Conservation (phyloP, 768 basidiomycete species). For the Mycena filopes region DNA sequence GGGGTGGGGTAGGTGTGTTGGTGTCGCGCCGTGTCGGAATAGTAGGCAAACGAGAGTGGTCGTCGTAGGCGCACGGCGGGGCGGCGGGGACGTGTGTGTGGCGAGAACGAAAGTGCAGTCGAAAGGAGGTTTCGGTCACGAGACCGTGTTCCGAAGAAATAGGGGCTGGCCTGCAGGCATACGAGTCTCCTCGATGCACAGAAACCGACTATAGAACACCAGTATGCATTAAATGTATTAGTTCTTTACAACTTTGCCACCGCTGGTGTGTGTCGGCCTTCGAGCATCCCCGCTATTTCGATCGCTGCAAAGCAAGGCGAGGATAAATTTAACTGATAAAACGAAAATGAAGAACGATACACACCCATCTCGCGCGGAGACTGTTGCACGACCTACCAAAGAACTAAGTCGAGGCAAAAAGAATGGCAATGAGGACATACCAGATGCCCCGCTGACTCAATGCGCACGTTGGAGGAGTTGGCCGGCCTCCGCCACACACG, state of each 20-base stretch:
- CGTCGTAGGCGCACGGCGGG: constrained; percentile 12
- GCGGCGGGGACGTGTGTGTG: not conserved
- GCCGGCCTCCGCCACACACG: constrained; percentile 56
- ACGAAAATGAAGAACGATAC: not conserved
- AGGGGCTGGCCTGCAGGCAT: too few relatives aligned
- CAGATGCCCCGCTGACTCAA: constrained; percentile 56
- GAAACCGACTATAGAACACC: too few relatives aligned
- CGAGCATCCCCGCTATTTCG: constrained; percentile 14
- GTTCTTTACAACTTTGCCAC: constrained; percentile 5
- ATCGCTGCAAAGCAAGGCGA: constrained; percentile 4
- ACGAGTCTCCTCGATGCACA: too few relatives aligned
- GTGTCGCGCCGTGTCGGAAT: not conserved
- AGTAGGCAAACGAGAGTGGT: not conserved
- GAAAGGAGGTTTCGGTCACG: not conserved
- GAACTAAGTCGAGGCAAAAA: not conserved
- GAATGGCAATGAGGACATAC: constrained; percentile 37
- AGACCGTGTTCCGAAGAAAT: too few relatives aligned
- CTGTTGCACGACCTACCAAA: constrained; percentile 53
- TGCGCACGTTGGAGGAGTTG: constrained; percentile 54
- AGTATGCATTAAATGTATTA: too few relatives aligned
- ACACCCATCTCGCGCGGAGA: constrained; percentile 47
- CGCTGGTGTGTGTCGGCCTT: not conserved
- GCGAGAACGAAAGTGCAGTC: not conserved
- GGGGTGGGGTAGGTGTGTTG: not conserved
- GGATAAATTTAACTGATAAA: not conserved